Base-by-base conservation (phyloP, 139 green algal genomes). In the Diplosphaera chodatii region DNA sequence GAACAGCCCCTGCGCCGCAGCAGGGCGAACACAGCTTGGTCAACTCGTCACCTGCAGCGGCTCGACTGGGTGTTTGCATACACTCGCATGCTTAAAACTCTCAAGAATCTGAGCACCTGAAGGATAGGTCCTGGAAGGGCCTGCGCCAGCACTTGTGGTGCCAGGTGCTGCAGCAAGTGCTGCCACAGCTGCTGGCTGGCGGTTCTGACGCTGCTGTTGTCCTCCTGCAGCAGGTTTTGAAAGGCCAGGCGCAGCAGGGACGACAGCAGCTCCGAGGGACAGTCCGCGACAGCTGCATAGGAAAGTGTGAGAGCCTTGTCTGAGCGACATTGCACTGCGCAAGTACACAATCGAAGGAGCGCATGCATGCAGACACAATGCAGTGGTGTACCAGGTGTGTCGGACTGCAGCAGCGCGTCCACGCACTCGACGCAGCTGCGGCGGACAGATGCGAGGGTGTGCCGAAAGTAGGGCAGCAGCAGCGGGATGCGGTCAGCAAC, bases 401-500 rank as follows among this genome's bases (percentile, higher is more conserved):
- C 15, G 25, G 21, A 21, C 55, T 37, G 2, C 40, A 90, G 69
- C 64, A 94, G 77, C 6, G 84, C 73, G 22, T 74, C 40, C 29
- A 93, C 68, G 73, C 87, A 94, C 18, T 75, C 70, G 69, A 93
- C 67, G 13, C 75, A 80, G 5, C 89, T 87, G 1, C 82, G 56
- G 8, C 92, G 90, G 4, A 98, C 93, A 18, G 77, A 74, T 8
- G 67, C 72, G 0, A 97, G 76, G 23, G 64, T 84, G 82, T 98
- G 93, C 1, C 78, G 69, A 32, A 96, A 77, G 55, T 94, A 93
- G 8, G 91, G 93, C 83, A 83, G 96, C 34, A 96, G 73, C 0
- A 84, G 82, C 10, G 84, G 89, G 59, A 91, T 31, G 32, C 78
- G 70, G 2, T 27, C 25, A 22, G 63, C 55, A 55, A 90, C 1